phyloP scores from a whole-genome alignment of 1,284 basidiomycete species.

The Austroboletus novae-zelandiae region DNA sequence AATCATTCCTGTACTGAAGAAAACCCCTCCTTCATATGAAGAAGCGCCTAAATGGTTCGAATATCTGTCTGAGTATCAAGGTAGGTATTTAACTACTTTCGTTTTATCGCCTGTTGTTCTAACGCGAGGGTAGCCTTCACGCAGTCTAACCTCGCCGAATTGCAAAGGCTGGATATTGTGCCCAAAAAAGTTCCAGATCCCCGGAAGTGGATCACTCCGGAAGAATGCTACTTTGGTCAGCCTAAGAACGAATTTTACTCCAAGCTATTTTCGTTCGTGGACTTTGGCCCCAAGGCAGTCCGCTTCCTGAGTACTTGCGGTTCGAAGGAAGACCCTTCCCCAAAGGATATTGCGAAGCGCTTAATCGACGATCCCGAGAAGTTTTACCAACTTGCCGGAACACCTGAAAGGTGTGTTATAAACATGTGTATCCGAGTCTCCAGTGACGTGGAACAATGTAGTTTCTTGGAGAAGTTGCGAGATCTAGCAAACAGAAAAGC shows the following conservation, averaged over 20 bases:
- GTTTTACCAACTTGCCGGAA: slow-evolving; percentile 7
- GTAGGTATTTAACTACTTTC: neutral
- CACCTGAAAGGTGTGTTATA: neutral
- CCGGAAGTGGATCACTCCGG: neutral
- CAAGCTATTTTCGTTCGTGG: slow-evolving; percentile 79
- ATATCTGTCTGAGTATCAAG: neutral
- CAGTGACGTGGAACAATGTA: neutral
- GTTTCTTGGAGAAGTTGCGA: slow-evolving; percentile 7
- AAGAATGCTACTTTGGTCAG: slow-evolving; percentile 7
- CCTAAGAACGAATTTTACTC: neutral
- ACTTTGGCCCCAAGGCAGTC: slow-evolving; percentile 82
- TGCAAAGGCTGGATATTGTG: slow-evolving; percentile 8
- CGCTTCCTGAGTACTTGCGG: slow-evolving; percentile 83
- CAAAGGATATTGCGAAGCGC: slow-evolving; percentile 46
- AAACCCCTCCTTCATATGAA: slow-evolving; percentile 54
- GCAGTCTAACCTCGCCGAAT: neutral
- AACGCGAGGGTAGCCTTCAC: slow-evolving; percentile 2
- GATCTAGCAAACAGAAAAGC: neutral
- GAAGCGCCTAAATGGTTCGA: slow-evolving; percentile 66
- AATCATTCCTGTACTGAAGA: slow-evolving; percentile 62
- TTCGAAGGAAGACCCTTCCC: slow-evolving; percentile 64
- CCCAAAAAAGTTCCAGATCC: neutral
- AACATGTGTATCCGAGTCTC: neutral
- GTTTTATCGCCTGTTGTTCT: neutral
- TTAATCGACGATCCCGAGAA: slow-evolving; percentile 5